Conservation (phyloP, 495 filamentous ascomycete species). For the Aspergillus conjunctus region DNA sequence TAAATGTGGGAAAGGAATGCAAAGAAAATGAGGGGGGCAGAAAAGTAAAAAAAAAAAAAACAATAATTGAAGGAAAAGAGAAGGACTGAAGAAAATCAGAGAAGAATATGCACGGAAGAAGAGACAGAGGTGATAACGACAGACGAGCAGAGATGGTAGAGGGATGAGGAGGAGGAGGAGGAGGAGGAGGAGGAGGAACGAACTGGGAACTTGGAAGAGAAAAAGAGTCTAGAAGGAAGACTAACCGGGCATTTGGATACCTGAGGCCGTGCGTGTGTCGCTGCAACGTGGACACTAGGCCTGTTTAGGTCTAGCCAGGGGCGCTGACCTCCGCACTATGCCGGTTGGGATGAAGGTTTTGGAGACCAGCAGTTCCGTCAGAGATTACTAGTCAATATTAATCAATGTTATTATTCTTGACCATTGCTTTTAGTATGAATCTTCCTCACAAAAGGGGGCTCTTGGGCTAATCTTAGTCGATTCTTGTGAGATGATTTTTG, state of each 20-base stretch:
- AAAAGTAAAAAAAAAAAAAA: conserved; percentile 13
- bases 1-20: conserved; percentile 8
- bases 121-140: not conserved
- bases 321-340: not conserved
- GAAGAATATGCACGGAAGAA: not conserved
- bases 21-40: conserved; percentile 19
- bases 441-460: too few species aligned
- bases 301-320: conserved; percentile 23
- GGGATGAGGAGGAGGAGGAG: not conserved
- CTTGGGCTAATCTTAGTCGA: too few species aligned
- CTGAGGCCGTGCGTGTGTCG: not conserved
- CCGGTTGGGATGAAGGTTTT: not conserved
- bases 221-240: conserved; percentile 1
- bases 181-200: conserved; percentile 13
- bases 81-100: not conserved
- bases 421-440: too few species aligned
- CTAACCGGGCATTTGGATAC: not conserved
- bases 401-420: too few species aligned
- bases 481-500: too few species aligned
- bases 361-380: not conserved
- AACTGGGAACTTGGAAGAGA: too few species aligned
- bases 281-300: conserved; percentile 14
- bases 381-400: too few species aligned
- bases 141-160: not conserved
- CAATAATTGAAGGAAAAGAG: conserved; percentile 2